A percentile compares a stretch with the other conserved stretches of the same genome.
Evolutionary conservation across 2,329 filamentous ascomycete species (phyloP).

Genomic region (Colletotrichum sp.): DNA sequence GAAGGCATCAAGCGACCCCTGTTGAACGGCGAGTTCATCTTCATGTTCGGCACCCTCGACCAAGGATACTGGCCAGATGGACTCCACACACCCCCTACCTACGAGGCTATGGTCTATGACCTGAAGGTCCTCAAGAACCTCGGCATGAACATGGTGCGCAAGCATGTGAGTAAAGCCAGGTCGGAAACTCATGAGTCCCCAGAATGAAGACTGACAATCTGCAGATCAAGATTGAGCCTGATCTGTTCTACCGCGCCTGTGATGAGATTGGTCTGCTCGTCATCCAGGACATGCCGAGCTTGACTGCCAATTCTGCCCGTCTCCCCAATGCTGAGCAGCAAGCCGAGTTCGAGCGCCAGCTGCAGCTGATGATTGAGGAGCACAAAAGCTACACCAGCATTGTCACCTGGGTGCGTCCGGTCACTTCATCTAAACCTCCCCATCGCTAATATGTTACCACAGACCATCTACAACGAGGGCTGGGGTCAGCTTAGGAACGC

Average conservation of each 20-base stretch:
- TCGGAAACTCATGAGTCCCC: too few species aligned
- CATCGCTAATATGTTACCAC: neutral
- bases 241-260: slow-evolving; percentile 70
- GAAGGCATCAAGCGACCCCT: slow-evolving; percentile 64
- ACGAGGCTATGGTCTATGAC: slow-evolving; percentile 72
- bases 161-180: slow-evolving; percentile 57
- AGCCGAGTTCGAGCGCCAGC: slow-evolving; percentile 67
- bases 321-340: slow-evolving; percentile 55
- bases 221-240: slow-evolving; percentile 69
- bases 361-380: slow-evolving; percentile 65
- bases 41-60: slow-evolving; percentile 71
- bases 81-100: slow-evolving; percentile 66
- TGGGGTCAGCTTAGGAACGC: slow-evolving; percentile 64
- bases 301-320: slow-evolving; percentile 39
- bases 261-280: slow-evolving; percentile 69
- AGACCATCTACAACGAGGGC: slow-evolving; percentile 74
- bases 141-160: slow-evolving; percentile 73
- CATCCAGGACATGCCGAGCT: slow-evolving; percentile 74
- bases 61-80: slow-evolving; percentile 77
- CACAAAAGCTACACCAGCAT: slow-evolving; percentile 70
- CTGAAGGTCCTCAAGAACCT: slow-evolving; percentile 66
- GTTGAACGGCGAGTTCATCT: slow-evolving; percentile 71
- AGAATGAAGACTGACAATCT: slow-evolving; percentile 17
- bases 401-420: slow-evolving; percentile 59
- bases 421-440: neutral